Percentiles rank a stretch among this genome's conserved stretches.
Evolutionary conservation across 2,329 filamentous ascomycete species (phyloP).

Genomic region (Botryotinia narcissicola): DNA sequence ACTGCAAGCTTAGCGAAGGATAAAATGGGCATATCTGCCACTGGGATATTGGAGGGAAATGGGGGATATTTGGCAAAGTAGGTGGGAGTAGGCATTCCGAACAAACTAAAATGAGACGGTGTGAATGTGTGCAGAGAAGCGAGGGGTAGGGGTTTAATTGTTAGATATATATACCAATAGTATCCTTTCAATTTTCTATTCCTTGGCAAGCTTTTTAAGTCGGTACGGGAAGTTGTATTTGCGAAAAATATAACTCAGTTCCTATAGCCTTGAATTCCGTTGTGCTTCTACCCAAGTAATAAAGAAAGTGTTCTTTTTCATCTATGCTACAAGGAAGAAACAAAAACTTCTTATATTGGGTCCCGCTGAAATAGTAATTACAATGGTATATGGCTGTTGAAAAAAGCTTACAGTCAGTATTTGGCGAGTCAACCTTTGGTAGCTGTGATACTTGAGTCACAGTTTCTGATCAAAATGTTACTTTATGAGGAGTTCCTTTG

Average conservation of each 20-base stretch:
- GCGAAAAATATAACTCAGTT: background rate
- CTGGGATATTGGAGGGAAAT: background rate
- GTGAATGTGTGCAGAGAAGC: background rate
- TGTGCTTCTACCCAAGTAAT: background rate
- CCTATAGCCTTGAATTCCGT: too few relatives aligned
- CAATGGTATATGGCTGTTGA: background rate
- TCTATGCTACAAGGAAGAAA: background rate
- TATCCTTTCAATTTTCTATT: background rate
- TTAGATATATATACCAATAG: background rate
- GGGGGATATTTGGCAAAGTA: background rate
- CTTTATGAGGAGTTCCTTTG: background rate
- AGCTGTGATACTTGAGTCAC: too few relatives aligned
- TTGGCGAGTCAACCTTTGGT: background rate
- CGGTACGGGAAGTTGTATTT: background rate
- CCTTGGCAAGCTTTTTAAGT: background rate
- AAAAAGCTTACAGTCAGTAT: background rate
- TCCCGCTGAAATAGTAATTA: too few relatives aligned
- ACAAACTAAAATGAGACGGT: background rate
- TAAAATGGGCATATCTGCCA: background rate
- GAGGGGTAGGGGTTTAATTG: too few relatives aligned
- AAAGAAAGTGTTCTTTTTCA: background rate
- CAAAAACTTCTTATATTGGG: background rate
- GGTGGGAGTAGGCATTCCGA: background rate
- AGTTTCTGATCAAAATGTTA: background rate
- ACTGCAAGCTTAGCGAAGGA: slow-evolving; percentile 1